A percentile compares a stretch with the other conserved stretches of the same genome.
Evolutionary conservation across 192 early-diverging fungal genomes (phyloP).

Genomic region (Entomortierella parvispora): DNA sequence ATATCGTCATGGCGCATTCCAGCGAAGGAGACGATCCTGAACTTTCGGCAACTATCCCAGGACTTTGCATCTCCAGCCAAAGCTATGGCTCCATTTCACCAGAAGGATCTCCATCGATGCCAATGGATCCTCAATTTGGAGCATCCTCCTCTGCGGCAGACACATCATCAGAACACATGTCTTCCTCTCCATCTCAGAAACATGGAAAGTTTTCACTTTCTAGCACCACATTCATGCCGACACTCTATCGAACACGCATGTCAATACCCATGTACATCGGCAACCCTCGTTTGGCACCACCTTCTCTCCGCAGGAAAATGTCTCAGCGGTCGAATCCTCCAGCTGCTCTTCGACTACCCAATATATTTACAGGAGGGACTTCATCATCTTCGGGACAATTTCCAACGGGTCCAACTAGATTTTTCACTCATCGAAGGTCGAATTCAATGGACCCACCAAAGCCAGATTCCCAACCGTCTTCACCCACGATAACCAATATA

Average conservation of each 20-base stretch:
- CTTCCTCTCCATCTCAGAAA: slow-evolving; percentile 6
- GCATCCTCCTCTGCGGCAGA: slow-evolving; percentile 5
- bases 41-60: neutral
- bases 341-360: slow-evolving; percentile 28
- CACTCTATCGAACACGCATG: slow-evolving; percentile 27
- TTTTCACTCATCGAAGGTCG: slow-evolving; percentile 31
- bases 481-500: slow-evolving; percentile 14
- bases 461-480: neutral
- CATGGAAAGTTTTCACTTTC: slow-evolving; percentile 37
- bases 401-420: slow-evolving; percentile 15
- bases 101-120: slow-evolving; percentile 1
- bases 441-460: slow-evolving; percentile 14
- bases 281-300: slow-evolving; percentile 38
- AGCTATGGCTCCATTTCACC: slow-evolving; percentile 4
- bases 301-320: slow-evolving; percentile 38
- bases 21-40: neutral
- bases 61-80: neutral
- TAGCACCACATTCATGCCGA: slow-evolving; percentile 28
- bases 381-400: neutral
- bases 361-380: neutral
- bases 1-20: slow-evolving; percentile 7
- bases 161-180: neutral
- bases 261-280: slow-evolving; percentile 26
- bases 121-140: slow-evolving; percentile 1
- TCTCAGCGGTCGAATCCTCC: slow-evolving; percentile 28